Evolutionary conservation across 768 basidiomycete genomes (phyloP).

Genomic region (Kwoniella sp.): DNA sequence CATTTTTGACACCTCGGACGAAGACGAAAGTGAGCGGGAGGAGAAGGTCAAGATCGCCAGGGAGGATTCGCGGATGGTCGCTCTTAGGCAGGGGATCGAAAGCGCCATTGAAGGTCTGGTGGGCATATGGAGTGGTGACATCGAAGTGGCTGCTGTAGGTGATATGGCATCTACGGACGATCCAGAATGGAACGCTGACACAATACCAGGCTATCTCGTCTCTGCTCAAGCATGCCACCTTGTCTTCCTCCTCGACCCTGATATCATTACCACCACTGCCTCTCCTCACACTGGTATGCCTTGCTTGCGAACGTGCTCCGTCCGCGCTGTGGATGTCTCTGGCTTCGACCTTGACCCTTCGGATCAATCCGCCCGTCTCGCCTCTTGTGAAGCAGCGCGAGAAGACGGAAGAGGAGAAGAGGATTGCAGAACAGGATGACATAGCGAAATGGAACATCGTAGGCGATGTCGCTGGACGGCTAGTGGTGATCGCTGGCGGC

Average conservation of each 20-base stretch:
- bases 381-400: slow-evolving; percentile 51
- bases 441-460: slow-evolving; percentile 31
- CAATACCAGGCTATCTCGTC: slow-evolving; percentile 67
- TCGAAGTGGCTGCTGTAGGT: slow-evolving; percentile 70
- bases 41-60: slow-evolving; percentile 53
- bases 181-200: not conserved
- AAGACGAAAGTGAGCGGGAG: slow-evolving; percentile 51
- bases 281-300: slow-evolving; percentile 51
- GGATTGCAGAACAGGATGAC: slow-evolving; percentile 20
- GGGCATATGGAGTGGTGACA: slow-evolving; percentile 74
- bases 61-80: slow-evolving; percentile 56
- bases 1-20: slow-evolving; percentile 60
- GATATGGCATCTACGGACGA: not conserved
- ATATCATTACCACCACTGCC: slow-evolving; percentile 77
- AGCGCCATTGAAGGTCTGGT: slow-evolving; percentile 60
- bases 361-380: slow-evolving; percentile 67
- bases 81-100: slow-evolving; percentile 64
- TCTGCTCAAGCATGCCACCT: slow-evolving; percentile 58
- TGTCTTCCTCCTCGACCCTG: slow-evolving; percentile 71
- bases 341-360: slow-evolving; percentile 71
- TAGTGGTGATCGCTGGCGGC: slow-evolving; percentile 24
- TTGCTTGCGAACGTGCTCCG: slow-evolving; percentile 40
- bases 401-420: slow-evolving; percentile 24
- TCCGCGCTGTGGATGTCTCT: slow-evolving; percentile 71
- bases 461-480: slow-evolving; percentile 28